Conservation (phyloP, 2,329 filamentous ascomycete species). For the Drechmeria coniospora region DNA sequence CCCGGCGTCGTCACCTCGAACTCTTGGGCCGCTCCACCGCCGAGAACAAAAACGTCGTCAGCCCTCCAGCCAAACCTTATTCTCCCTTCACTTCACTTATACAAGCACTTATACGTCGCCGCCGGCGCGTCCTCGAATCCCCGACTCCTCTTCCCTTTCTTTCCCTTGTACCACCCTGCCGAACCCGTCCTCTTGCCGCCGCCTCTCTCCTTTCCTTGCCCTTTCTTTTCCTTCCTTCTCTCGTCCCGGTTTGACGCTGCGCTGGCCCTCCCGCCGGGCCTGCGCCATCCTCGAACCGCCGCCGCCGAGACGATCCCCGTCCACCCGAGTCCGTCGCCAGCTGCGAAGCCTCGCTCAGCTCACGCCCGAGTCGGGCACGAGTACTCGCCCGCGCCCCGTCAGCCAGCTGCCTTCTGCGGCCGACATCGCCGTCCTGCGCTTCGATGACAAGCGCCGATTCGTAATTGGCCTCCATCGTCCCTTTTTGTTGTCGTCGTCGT, state of each 20-base stretch:
- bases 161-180: constrained; percentile 1
- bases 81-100: background rate
- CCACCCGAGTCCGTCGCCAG: constrained; percentile 13
- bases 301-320: constrained; percentile 7
- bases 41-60: constrained; percentile 2
- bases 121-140: background rate
- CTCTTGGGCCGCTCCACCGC: constrained; percentile 1
- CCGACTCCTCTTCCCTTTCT: background rate
- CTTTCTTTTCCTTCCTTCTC: background rate
- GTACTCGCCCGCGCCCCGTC: no score
- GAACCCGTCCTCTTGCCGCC: background rate
- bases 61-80: constrained; percentile 2
- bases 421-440: background rate
- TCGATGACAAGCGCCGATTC: constrained; percentile 1
- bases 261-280: no score
- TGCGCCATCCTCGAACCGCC: background rate
- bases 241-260: background rate
- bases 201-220: background rate
- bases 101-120: constrained; percentile 1
- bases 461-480: background rate
- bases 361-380: constrained; percentile 8
- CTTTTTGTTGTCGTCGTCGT: no score
- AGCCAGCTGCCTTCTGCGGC: constrained; percentile 1
- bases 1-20: constrained; percentile 1
- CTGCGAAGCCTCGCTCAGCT: constrained; percentile 8